Base-by-base conservation (phyloP, 441 rosid species). In the Eruca vesicaria region DNA sequence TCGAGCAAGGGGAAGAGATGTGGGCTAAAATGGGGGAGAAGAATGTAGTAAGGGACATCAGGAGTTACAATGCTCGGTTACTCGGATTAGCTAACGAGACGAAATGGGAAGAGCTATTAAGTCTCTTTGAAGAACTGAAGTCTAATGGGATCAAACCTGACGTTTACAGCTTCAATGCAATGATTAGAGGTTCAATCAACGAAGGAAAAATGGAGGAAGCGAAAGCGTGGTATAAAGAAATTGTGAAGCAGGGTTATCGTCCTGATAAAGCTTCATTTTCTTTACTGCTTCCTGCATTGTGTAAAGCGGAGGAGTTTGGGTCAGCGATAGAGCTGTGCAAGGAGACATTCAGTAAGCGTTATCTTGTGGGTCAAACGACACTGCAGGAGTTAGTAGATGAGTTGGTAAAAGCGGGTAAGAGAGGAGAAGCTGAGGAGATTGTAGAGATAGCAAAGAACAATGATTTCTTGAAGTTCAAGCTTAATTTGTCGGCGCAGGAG, bases 11-110 rank as follows among this genome's bases (percentile, higher is more conserved):
- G 38, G 91, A 90, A 81, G 79, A 69, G 72, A 78, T 87, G 23
- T 93, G 95, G 97, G 55, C 31, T 58, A 66, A 64, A 65, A 82
- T 88, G 96, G 59, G 62, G 75, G 83, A 79, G 77, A 86, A 60
- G 74, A 72, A 81, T 58, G 74, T 87, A 29, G 79, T 4, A 0
- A 87, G 82, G 18, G 84, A 86, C 73, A 41, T 83, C 62, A 80
- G 88, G 71, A 88, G 85, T 80, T 89, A 84, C 74, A 87, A 88
- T 80, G 82, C 91, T 1, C 82, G 71, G 81, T 70, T 92, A 76
- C 45, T 79, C 36, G 94, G 97, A 21, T 79, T 88, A 79, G 83
- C 82, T 28, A 59, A 63, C 4, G 84, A 74, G 79, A 82, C 64
- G 80, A 82, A 77, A 64, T 69, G 72, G 35, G 66, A 79, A 57